Conservation (phyloP, 441 rosid genomes). For the Omphalea diandra region DNA sequence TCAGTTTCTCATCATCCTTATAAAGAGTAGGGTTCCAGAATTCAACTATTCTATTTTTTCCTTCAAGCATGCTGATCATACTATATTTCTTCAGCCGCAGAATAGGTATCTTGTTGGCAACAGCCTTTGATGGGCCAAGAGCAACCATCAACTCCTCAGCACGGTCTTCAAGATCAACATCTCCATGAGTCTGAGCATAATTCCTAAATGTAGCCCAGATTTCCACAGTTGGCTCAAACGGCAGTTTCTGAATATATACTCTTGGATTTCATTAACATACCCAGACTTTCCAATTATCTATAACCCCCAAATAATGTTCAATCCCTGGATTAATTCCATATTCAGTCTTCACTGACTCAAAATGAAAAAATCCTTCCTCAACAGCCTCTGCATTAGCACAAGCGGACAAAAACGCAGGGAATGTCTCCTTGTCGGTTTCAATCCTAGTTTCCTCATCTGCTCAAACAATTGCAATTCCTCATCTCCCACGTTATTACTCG, state of each 20-base stretch:
- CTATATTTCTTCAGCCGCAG: conserved; percentile 21
- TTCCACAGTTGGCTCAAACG: conserved; percentile 63
- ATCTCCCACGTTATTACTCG: conserved; percentile 73
- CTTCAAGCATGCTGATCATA: conserved; percentile 64
- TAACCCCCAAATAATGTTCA: conserved; percentile 63
- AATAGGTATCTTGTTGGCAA: conserved; percentile 40
- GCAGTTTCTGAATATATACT: conserved; percentile 58
- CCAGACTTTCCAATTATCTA: conserved; percentile 83
- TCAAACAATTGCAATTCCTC: conserved; percentile 79
- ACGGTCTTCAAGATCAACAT: conserved; percentile 72
- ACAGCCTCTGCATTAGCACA: conserved; percentile 74
- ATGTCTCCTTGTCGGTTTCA: conserved; percentile 72
- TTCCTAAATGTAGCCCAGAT: conserved; percentile 68
- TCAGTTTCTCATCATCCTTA: conserved; percentile 72
- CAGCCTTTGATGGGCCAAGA: conserved; percentile 63
- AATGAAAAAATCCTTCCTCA: conserved; percentile 79
- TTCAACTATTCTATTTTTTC: conserved; percentile 58
- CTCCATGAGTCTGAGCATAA: conserved; percentile 69
- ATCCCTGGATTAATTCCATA: conserved; percentile 50
- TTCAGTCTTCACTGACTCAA: conserved; percentile 61
- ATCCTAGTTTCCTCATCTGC: conserved; percentile 56
- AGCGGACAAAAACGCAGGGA: conserved; percentile 59
- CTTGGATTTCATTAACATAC: conserved; percentile 60
- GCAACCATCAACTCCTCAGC: conserved; percentile 58
- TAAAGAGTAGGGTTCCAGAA: conserved; percentile 59